Conservation (phyloP, 148 eudicot genomes). For the Nyssa sinensis region DNA sequence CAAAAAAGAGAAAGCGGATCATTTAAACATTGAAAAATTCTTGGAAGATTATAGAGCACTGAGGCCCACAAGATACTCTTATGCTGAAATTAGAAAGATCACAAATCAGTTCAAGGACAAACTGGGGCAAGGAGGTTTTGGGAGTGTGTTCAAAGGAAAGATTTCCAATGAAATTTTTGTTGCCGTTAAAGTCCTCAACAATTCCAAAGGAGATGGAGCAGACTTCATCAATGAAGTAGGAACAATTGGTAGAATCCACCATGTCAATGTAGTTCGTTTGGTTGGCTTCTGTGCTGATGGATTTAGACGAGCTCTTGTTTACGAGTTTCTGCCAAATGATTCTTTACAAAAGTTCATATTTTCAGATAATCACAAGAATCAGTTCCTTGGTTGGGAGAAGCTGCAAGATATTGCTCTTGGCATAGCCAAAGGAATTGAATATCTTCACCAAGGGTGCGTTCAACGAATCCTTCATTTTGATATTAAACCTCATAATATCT, state of each 20-base stretch:
- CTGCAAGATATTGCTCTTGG: conserved; percentile 26
- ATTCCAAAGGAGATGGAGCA: conserved; percentile 19
- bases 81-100: conserved; percentile 21
- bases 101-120: too few relatives aligned
- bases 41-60: conserved; percentile 28
- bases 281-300: conserved; percentile 37
- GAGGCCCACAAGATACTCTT: conserved; percentile 23
- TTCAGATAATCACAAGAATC: not conserved
- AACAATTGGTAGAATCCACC: too few relatives aligned
- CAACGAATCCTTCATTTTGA: conserved; percentile 34
- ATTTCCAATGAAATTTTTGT: conserved; percentile 29
- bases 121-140: conserved; percentile 30
- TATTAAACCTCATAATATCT: conserved; percentile 29
- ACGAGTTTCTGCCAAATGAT: too few relatives aligned
- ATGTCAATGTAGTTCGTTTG: conserved; percentile 33
- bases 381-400: conserved; percentile 32
- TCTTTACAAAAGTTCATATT: conserved; percentile 23
- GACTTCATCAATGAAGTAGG: conserved; percentile 35
- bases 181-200: conserved; percentile 32
- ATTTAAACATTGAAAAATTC: conserved; percentile 14
- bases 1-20: conserved; percentile 12
- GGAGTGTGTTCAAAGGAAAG: conserved; percentile 29
- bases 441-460: conserved; percentile 32
- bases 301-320: conserved; percentile 24
- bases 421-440: conserved; percentile 30